Conservation (phyloP, 371 early-diverging fungal species). For the Mortierella sp. region DNA sequence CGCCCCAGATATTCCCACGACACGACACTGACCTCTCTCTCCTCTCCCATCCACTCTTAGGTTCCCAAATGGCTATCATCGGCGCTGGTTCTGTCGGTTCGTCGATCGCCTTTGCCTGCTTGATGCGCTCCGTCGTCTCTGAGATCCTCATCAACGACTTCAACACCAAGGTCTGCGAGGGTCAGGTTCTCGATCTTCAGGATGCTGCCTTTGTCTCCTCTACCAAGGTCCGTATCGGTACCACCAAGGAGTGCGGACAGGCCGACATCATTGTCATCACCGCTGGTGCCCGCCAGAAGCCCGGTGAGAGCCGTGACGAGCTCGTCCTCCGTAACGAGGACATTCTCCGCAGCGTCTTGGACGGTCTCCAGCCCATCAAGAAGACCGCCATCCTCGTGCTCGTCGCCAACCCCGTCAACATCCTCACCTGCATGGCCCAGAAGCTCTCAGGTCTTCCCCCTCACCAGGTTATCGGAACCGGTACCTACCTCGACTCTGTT, state of each 20-base stretch:
- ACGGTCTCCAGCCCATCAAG: constrained; percentile 82
- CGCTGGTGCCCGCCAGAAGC: constrained; percentile 90
- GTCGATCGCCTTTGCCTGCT: constrained; percentile 78
- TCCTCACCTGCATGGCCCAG: constrained; percentile 87
- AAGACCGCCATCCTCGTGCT: constrained; percentile 77
- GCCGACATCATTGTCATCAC: constrained; percentile 89
- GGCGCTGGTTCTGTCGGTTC: constrained; percentile 91
- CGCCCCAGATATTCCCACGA: not conserved
- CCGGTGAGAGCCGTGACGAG: constrained; percentile 80
- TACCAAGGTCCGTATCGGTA: constrained; percentile 71
- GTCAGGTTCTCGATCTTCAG: constrained; percentile 83
- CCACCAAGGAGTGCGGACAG: constrained; percentile 83
- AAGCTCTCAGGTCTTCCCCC: constrained; percentile 82
- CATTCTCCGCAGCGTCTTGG: constrained; percentile 79
- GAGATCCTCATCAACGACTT: constrained; percentile 84
- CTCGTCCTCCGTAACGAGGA: constrained; percentile 86
- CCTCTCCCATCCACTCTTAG: constrained; percentile 10
- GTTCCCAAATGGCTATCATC: constrained; percentile 73
- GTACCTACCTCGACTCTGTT: constrained; percentile 86
- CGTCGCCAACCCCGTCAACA: constrained; percentile 89
- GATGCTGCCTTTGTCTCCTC: constrained; percentile 81
- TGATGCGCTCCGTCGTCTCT: constrained; percentile 77
- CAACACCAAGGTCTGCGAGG: constrained; percentile 71
- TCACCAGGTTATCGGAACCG: constrained; percentile 88
- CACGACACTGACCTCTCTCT: not conserved